Percentiles rank a stretch among this genome's conserved stretches.
Evolutionary conservation across 139 green algal genomes (phyloP).

Genomic region (Micromonas pusilla): DNA sequence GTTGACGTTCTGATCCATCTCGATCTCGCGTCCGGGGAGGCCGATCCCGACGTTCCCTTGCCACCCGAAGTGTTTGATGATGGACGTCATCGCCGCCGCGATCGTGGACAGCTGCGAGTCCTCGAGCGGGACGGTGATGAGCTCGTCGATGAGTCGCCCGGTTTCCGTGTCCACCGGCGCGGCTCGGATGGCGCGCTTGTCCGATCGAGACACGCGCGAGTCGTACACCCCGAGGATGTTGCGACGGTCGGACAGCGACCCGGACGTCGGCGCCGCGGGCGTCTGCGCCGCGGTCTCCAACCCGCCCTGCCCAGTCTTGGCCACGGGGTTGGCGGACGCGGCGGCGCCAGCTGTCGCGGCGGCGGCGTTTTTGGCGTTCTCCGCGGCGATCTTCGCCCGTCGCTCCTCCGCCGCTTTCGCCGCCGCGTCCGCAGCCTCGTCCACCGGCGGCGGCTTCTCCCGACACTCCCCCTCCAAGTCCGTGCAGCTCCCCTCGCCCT

Average conservation of each 20-base stretch:
- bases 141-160: constrained; percentile 6
- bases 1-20: constrained; percentile 1
- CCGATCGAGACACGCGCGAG: background rate
- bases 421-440: constrained; percentile 6
- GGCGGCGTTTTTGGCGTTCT: background rate
- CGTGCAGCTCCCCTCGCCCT: constrained; percentile 19
- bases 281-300: background rate
- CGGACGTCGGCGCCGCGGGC: background rate
- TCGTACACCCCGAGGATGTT: constrained; percentile 21
- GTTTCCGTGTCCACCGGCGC: constrained; percentile 31
- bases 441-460: constrained; percentile 20
- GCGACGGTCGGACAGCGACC: background rate
- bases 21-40: constrained; percentile 13
- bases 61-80: constrained; percentile 31
- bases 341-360: background rate
- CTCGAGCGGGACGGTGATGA: constrained; percentile 2
- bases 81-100: background rate
- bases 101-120: background rate
- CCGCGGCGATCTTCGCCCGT: background rate
- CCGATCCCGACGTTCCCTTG: constrained; percentile 27
- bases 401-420: constrained; percentile 1
- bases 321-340: background rate
- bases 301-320: background rate
- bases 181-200: background rate
- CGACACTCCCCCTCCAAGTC: constrained; percentile 30